Conservation (phyloP, 164 flowering plant genomes). For the Warburgia ugandensis region DNA sequence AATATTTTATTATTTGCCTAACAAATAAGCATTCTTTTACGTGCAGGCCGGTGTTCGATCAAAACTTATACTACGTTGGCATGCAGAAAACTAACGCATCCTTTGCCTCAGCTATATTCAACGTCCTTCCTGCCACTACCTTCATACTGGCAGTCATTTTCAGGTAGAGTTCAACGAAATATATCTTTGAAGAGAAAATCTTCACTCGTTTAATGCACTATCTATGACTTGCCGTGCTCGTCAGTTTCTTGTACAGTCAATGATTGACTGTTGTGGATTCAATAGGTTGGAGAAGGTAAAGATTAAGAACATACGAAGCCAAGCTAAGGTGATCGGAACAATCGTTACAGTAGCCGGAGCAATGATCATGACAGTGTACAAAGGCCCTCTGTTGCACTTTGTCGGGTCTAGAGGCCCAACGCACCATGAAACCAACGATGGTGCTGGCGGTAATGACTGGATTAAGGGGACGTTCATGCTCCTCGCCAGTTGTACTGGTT, state of each 20-base stretch:
- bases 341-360: conserved; percentile 64
- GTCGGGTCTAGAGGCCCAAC: conserved; percentile 12
- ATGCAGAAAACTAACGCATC: conserved; percentile 75
- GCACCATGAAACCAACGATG: conserved; percentile 16
- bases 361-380: conserved; percentile 82
- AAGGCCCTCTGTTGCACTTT: conserved; percentile 63
- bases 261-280: not conserved
- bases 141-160: conserved; percentile 71
- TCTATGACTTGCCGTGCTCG: not conserved
- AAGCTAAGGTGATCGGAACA: conserved; percentile 83
- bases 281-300: conserved; percentile 68
- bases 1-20: not conserved
- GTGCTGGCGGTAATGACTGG: conserved; percentile 28
- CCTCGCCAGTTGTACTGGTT: conserved; percentile 41
- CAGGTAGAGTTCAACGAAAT: conserved; percentile 35
- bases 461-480: conserved; percentile 62
- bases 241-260: not conserved
- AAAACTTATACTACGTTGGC: conserved; percentile 68
- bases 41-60: conserved; percentile 84
- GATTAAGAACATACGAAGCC: conserved; percentile 41
- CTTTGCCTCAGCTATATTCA: conserved; percentile 55
- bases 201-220: not conserved
- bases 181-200: not conserved
- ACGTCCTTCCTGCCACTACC: conserved; percentile 79
- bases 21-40: not conserved